phyloP scores from a whole-genome alignment of 2,329 filamentous ascomycete species.

The Ascochyta fabae region DNA sequence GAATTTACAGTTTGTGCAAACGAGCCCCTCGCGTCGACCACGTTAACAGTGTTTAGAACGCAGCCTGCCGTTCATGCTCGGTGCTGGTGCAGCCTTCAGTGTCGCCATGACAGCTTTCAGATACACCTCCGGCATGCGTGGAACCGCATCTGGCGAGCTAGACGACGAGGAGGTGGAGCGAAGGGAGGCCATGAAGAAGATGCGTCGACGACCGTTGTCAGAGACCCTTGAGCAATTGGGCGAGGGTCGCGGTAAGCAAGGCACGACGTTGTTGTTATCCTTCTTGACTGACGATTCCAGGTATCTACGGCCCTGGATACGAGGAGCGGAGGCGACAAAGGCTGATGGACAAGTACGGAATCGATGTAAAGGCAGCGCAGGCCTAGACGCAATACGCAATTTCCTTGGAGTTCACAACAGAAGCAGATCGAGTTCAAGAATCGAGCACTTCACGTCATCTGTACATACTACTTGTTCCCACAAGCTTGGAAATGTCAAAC shows the following conservation, averaged over 20 bases:
- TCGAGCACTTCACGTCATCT: conserved; percentile 18
- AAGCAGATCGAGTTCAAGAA: conserved; percentile 19
- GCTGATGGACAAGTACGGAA: conserved; percentile 85
- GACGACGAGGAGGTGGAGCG: conserved; percentile 75
- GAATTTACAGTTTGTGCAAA: conserved; percentile 69
- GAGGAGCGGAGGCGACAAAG: conserved; percentile 81
- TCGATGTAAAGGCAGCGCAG: conserved; percentile 67
- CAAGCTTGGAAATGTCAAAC: conserved; percentile 15
- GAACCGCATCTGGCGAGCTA: conserved; percentile 60
- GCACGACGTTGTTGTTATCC: neutral
- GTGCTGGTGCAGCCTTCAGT: conserved; percentile 67
- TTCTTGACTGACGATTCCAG: conserved; percentile 54
- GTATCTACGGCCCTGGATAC: conserved; percentile 81
- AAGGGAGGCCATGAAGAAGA: conserved; percentile 76
- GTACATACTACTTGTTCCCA: conserved; percentile 26
- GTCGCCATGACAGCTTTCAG: conserved; percentile 68
- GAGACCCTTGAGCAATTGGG: conserved; percentile 83
- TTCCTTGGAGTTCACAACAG: conserved; percentile 31
- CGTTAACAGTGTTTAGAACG: conserved; percentile 55
- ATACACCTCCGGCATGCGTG: conserved; percentile 69
- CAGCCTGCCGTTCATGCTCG: conserved; percentile 73
- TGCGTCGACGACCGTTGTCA: conserved; percentile 74
- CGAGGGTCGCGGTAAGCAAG: conserved; percentile 78
- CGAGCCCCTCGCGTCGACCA: conserved; percentile 12
- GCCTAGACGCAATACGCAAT: conserved; percentile 25